phyloP scores from a whole-genome alignment of 2,329 filamentous ascomycete species.

The Rosellinia necatrix region DNA sequence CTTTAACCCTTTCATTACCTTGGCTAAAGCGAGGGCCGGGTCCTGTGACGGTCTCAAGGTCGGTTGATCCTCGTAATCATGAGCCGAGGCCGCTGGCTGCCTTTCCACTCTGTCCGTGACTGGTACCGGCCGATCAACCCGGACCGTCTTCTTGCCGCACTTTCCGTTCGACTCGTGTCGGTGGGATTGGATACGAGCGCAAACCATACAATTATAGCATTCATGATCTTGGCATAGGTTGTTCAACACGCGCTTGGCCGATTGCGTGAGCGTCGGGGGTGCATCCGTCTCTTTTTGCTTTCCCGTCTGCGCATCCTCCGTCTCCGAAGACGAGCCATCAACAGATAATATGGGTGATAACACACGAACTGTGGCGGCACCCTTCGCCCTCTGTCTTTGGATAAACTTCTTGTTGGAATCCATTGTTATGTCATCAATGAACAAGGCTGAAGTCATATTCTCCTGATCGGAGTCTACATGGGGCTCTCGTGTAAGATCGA shows the following conservation, averaged over 20 bases:
- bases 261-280: conserved; percentile 47
- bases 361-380: conserved; percentile 14
- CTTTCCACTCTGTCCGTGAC: conserved; percentile 65
- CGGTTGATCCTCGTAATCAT: conserved; percentile 54
- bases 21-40: conserved; percentile 73
- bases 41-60: conserved; percentile 70
- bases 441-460: conserved; percentile 64
- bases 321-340: conserved; percentile 28
- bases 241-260: conserved; percentile 59
- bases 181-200: conserved; percentile 56
- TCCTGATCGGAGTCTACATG: conserved; percentile 44
- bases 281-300: conserved; percentile 39
- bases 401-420: conserved; percentile 47
- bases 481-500: conserved; percentile 42
- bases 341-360: conserved; percentile 25
- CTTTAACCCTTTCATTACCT: conserved; percentile 80
- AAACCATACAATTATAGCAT: conserved; percentile 62
- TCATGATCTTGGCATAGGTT: conserved; percentile 56
- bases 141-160: conserved; percentile 59
- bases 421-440: conserved; percentile 62
- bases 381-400: conserved; percentile 40
- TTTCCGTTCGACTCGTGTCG: conserved; percentile 40
- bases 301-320: conserved; percentile 40
- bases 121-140: conserved; percentile 66
- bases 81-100: conserved; percentile 34